phyloP scores from a whole-genome alignment of 2,329 filamentous ascomycete genomes.

The Hymenoscyphus linearis region DNA sequence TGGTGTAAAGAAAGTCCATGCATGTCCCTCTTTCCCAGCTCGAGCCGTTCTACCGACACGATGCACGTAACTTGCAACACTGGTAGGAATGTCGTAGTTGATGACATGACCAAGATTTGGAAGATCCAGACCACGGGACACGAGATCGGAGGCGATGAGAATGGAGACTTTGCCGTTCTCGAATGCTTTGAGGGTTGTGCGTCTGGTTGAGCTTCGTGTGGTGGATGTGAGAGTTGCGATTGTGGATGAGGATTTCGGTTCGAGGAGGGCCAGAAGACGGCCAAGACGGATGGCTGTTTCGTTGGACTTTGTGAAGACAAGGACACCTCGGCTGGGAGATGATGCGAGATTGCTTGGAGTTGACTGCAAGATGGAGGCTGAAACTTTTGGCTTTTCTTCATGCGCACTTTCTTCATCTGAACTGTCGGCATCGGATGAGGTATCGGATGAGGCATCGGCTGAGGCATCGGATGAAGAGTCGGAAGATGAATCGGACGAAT shows the following conservation, averaged over 20 bases:
- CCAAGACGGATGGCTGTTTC: constrained; percentile 83
- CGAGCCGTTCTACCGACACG: constrained; percentile 86
- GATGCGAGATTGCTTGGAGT: background rate
- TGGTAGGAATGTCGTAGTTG: constrained; percentile 88
- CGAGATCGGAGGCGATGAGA: constrained; percentile 88
- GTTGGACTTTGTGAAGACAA: constrained; percentile 90
- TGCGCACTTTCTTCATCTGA: background rate
- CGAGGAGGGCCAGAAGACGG: constrained; percentile 66
- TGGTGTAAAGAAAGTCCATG: constrained; percentile 82
- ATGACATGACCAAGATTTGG: constrained; percentile 75
- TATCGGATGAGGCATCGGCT: constrained; percentile 23
- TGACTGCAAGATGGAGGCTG: background rate
- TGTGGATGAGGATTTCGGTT: constrained; percentile 49
- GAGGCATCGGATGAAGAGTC: constrained; percentile 22
- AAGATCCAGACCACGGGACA: constrained; percentile 84
- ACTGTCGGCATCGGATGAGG: constrained; percentile 14
- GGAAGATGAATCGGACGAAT: constrained; percentile 27
- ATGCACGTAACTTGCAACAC: constrained; percentile 80
- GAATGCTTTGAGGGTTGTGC: constrained; percentile 64
- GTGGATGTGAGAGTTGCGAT: constrained; percentile 74
- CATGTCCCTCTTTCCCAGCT: constrained; percentile 67
- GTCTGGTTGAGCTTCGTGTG: constrained; percentile 64
- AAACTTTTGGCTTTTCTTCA: constrained; percentile 3
- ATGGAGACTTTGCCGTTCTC: constrained; percentile 58
- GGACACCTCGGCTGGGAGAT: constrained; percentile 38